Percentiles rank a stretch among this genome's conserved stretches.
Evolutionary conservation across 345 rosid species (phyloP).

Genomic region (Combretum micranthum): DNA sequence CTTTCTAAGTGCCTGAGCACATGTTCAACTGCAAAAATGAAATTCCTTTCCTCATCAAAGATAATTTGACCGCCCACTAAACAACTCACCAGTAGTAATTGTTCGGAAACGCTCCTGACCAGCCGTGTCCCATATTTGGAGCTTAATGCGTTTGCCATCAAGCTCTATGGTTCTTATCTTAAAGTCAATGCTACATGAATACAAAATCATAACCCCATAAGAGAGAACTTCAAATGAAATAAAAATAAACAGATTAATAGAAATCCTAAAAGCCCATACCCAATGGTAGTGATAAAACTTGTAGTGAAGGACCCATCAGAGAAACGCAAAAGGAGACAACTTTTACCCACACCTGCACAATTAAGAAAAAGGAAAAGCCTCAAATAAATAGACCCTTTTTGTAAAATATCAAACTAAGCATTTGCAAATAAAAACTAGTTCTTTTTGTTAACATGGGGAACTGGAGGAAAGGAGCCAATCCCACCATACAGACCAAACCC

Average conservation of each 20-base stretch:
- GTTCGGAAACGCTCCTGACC: slow-evolving; percentile 54
- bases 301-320: slow-evolving; percentile 91
- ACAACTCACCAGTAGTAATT: slow-evolving; percentile 38
- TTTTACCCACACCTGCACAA: slow-evolving; percentile 79
- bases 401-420: not conserved
- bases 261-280: slow-evolving; percentile 26
- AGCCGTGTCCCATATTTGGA: slow-evolving; percentile 52
- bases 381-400: not conserved
- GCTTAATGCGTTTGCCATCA: slow-evolving; percentile 44
- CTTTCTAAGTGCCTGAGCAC: too few species aligned
- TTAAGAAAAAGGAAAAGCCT: not conserved
- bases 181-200: slow-evolving; percentile 34
- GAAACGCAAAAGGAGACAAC: slow-evolving; percentile 82
- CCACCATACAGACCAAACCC: too few species aligned
- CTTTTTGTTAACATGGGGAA: not conserved
- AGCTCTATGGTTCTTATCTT: slow-evolving; percentile 53
- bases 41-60: not conserved
- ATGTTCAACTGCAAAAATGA: not conserved
- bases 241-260: not conserved
- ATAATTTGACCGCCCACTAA: not conserved
- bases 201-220: not conserved
- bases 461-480: too few species aligned
- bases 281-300: slow-evolving; percentile 86
- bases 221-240: not conserved
- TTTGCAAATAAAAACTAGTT: not conserved